These are phyloP conservation scores for Perilla frutescens DNA, from an alignment of 257 asterid genomes.

Conservation along the genomic window DNA sequence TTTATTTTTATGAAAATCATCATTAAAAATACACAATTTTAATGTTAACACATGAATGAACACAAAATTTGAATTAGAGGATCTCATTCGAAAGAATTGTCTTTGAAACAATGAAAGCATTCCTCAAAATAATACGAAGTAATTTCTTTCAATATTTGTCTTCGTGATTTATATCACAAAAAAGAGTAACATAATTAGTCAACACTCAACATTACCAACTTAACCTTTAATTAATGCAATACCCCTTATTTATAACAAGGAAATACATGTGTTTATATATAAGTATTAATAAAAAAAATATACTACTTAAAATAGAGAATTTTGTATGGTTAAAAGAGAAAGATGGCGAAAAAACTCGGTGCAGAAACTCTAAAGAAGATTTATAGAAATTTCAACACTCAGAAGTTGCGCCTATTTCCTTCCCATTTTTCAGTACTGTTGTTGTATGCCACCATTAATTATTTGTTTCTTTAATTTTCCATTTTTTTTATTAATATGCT, in stretches of 20 bases:
- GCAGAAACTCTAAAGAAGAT: background rate
- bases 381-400: too few relatives aligned
- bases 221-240: too few relatives aligned
- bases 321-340: conserved; percentile 1
- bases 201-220: background rate
- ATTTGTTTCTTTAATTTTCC: background rate
- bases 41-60: too few relatives aligned
- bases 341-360: background rate
- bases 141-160: background rate
- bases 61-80: too few relatives aligned
- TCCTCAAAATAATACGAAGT: background rate
- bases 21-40: too few relatives aligned
- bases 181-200: background rate
- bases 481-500: background rate
- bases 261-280: too few relatives aligned
- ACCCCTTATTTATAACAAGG: too few relatives aligned
- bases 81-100: too few relatives aligned
- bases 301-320: background rate
- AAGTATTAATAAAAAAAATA: too few relatives aligned
- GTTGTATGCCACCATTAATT: background rate
- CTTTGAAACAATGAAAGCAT: background rate
- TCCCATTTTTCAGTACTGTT: conserved; percentile 16
- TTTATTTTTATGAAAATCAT: too few relatives aligned
- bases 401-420: conserved; percentile 18
- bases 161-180: too few relatives aligned